Percentiles rank a stretch among this genome's conserved stretches.
These are phyloP conservation scores for Neckera pumila DNA, from an alignment of 225 moss, liverwort and hornwort species.

Conservation along the genomic window DNA sequence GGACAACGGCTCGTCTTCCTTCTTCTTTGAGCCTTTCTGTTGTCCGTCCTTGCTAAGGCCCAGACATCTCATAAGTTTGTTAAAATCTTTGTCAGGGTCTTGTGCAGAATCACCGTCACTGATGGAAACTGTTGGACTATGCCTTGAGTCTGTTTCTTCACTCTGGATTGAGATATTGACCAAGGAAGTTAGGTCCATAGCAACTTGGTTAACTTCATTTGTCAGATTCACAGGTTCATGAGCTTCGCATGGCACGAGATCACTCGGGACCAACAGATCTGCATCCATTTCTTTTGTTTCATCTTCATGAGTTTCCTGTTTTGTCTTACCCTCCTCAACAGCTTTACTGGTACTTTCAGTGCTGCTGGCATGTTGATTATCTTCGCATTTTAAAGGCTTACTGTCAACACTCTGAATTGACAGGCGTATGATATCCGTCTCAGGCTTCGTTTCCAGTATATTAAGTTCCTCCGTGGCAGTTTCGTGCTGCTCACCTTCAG, in stretches of 20 bases:
- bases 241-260: background rate
- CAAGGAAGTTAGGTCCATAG: background rate
- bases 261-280: background rate
- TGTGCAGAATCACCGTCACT: background rate
- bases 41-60: background rate
- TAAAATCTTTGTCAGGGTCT: conserved; percentile 13
- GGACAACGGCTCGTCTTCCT: background rate
- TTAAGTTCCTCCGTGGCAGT: background rate
- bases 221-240: background rate
- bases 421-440: background rate
- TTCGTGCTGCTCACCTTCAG: background rate
- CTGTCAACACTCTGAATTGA: background rate
- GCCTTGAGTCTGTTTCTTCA: background rate
- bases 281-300: background rate
- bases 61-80: conserved; percentile 5
- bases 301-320: background rate
- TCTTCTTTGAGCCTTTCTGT: background rate
- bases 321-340: background rate
- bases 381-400: background rate
- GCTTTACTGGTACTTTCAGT: background rate
- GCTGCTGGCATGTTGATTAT: background rate
- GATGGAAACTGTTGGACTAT: conserved; percentile 1
- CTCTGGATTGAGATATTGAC: background rate
- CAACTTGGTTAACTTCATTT: background rate
- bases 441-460: background rate